A percentile compares a stretch with the other conserved stretches of the same genome.
Conservation (phyloP, 129 eudicot genomes). For the Rutidosis leptorrhynchoides region DNA sequence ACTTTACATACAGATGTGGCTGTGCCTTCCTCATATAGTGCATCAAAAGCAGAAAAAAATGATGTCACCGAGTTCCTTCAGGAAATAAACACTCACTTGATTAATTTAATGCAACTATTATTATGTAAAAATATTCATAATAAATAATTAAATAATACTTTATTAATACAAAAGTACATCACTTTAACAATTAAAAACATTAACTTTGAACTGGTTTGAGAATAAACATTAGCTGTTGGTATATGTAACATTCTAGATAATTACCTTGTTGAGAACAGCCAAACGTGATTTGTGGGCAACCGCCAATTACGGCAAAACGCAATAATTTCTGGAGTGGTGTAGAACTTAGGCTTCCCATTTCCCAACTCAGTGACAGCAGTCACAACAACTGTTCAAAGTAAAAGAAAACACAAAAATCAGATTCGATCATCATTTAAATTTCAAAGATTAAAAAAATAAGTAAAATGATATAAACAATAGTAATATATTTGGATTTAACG, state of each 20-base stretch:
- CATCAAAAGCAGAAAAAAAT: conserved; percentile 87
- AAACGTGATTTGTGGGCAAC: conserved; percentile 91
- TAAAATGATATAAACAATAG: conserved; percentile 7
- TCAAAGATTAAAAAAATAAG: not conserved
- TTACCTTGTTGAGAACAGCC: conserved; percentile 97
- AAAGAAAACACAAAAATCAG: conserved; percentile 7
- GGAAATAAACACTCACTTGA: conserved; percentile 22
- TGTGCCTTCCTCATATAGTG: conserved; percentile 94
- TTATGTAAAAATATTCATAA: conserved; percentile 8
- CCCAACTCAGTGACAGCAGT: conserved; percentile 96
- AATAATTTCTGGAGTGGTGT: conserved; percentile 89
- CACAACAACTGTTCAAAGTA: conserved; percentile 66
- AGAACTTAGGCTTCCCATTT: conserved; percentile 82
- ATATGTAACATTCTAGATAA: conserved; percentile 14
- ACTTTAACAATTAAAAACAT: not conserved
- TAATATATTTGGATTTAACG: conserved; percentile 1
- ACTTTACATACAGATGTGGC: conserved; percentile 89
- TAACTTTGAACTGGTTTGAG: conserved; percentile 11
- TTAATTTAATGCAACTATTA: not conserved
- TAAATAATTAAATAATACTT: not conserved
- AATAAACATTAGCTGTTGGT: not conserved
- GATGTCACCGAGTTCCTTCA: conserved; percentile 82
- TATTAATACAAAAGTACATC: not conserved
- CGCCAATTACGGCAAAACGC: conserved; percentile 97
- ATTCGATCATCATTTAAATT: conserved; percentile 1